Conservation (phyloP, 1,139 yeast genomes). For the Pichia sp. region DNA sequence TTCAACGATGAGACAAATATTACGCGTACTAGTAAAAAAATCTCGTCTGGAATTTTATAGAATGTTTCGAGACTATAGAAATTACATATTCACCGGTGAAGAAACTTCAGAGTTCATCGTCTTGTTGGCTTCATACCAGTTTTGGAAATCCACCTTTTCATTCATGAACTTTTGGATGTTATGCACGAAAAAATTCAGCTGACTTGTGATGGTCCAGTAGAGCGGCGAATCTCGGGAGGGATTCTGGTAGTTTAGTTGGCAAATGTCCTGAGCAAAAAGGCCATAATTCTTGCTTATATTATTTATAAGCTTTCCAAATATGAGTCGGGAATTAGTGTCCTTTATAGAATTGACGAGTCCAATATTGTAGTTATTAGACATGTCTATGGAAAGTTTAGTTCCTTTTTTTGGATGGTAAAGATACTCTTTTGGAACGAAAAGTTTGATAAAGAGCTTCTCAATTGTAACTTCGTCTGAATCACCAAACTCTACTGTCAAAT, state of each 20-base stretch:
- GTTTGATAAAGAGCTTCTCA: conserved; percentile 25
- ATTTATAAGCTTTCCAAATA: conserved; percentile 29
- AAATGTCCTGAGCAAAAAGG: conserved; percentile 21
- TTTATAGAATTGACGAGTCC: conserved; percentile 26
- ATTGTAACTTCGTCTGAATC: conserved; percentile 26
- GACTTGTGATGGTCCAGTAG: conserved; percentile 28
- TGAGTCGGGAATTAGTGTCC: conserved; percentile 26
- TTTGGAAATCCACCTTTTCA: conserved; percentile 25
- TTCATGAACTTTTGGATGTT: conserved; percentile 32
- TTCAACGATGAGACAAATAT: not conserved
- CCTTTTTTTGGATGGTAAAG: conserved; percentile 37
- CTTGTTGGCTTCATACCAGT: conserved; percentile 25
- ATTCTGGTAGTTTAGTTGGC: conserved; percentile 14
- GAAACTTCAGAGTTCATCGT: conserved; percentile 13
- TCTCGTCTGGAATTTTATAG: not conserved
- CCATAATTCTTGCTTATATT: conserved; percentile 30
- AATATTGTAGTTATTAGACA: conserved; percentile 27
- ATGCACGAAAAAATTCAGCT: conserved; percentile 29
- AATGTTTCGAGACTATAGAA: not conserved
- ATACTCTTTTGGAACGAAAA: conserved; percentile 31
- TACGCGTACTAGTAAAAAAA: not conserved
- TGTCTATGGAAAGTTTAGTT: conserved; percentile 33
- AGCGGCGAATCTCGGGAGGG: not conserved
- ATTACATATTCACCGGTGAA: not conserved
- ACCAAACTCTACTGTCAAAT: conserved; percentile 28